Base-by-base conservation (phyloP, 2,329 filamentous ascomycete genomes). In the Stagonosporopsis rhizophila region DNA sequence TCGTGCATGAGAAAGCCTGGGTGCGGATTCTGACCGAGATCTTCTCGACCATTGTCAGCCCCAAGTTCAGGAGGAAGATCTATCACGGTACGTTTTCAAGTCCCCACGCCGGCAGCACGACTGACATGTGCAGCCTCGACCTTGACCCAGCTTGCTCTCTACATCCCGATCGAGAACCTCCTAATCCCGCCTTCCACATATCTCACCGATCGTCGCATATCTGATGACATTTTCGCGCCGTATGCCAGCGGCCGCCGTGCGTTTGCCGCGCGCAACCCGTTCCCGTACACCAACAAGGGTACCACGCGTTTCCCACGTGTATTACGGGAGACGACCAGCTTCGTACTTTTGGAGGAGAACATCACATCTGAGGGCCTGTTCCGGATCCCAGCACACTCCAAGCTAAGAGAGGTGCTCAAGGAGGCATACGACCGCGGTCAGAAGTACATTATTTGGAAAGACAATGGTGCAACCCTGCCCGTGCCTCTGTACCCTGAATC, bases 1-100 rank as follows among this genome's bases (percentile, higher is more conserved):
- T 85, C 65, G 83, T 85, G 49, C 83, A 85, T 67, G 82, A 84
- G 65, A 79, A 82, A 52, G 82, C 80, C 23, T 85, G 83, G 82
- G 81, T 85, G 30, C 72, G 82, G 51, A 82, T 85, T 39, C 71
- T 85, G 60, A 77, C 83, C 19, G 82, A 84, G 66, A 79, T 85
- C 52, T 82, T 85, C 69, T 82, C 81, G 3, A 83, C 82, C 23
- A 81, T 85, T 47, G 82, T 84, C 19, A 83, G 81, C 57, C 81
- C 81, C 30, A 85, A 85, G 65, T 85, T 84, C 64, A 75, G 81
- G 68, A 78, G 81, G 67, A 85, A 85, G 75, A 82, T 85, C 39
- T 75, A 83, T n/a, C 82, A 85, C 65, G 73, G 79, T 81, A 72
- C 57, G 78, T 60, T n/a, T 39, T 3, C 11, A 9, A 12, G 38